Conservation (phyloP, 2,329 filamentous ascomycete species). For the Aspergillus persii region DNA sequence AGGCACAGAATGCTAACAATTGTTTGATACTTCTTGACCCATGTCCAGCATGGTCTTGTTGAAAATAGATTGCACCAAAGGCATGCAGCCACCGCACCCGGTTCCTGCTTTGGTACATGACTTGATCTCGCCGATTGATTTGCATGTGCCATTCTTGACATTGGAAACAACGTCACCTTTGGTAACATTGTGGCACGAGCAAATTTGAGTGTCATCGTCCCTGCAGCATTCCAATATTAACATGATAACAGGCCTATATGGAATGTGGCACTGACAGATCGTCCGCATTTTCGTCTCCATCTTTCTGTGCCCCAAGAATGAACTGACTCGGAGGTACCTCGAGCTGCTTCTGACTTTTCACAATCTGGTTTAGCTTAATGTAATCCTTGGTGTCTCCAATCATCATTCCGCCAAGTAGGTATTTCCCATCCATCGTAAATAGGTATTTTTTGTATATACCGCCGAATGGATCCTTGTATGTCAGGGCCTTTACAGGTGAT, state of each 20-base stretch:
- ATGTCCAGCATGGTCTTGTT: conserved; percentile 82
- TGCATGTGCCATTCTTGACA: conserved; percentile 77
- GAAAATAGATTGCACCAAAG: conserved; percentile 84
- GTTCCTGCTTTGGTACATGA: conserved; percentile 89
- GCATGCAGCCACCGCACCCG: conserved; percentile 87
- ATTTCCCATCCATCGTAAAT: conserved; percentile 86
- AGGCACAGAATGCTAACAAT: conserved; percentile 42
- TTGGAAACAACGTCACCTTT: conserved; percentile 74
- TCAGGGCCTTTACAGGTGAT: conserved; percentile 73
- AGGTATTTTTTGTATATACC: conserved; percentile 93
- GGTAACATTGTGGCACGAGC: conserved; percentile 88
- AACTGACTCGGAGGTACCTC: conserved; percentile 78
- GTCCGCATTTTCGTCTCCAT: conserved; percentile 70
- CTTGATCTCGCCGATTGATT: conserved; percentile 78
- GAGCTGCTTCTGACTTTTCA: conserved; percentile 76
- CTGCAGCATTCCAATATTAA: conserved; percentile 24
- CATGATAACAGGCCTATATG: not conserved
- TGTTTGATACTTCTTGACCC: conserved; percentile 83
- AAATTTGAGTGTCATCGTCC: conserved; percentile 82
- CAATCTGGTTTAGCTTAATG: conserved; percentile 81
- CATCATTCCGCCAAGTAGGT: conserved; percentile 94
- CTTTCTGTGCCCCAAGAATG: conserved; percentile 74
- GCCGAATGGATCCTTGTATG: conserved; percentile 84
- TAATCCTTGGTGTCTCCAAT: conserved; percentile 91
- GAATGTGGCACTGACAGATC: conserved; percentile 57